Evolutionary conservation across 345 rosid species (phyloP).

Genomic region (Draba incana): DNA sequence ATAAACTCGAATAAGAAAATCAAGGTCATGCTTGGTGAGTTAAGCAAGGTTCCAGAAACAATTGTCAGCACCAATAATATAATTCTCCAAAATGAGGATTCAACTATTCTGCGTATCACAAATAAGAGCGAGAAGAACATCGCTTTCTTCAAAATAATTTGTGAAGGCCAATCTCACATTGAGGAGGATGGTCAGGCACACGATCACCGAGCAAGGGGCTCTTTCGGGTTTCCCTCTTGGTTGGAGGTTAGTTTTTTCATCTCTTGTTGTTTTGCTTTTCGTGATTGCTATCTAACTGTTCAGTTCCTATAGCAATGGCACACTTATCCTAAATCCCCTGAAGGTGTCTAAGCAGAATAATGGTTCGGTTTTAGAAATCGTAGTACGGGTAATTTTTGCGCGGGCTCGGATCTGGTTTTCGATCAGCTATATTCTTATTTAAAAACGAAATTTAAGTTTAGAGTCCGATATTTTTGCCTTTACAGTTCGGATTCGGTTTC

Average conservation of each 20-base stretch:
- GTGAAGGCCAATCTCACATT: conserved; percentile 64
- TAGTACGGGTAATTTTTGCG: too few species aligned
- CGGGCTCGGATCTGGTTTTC: too few species aligned
- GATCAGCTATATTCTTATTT: too few species aligned
- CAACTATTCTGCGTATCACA: conserved; percentile 59
- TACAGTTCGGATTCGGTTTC: too few species aligned
- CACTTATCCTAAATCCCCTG: neutral
- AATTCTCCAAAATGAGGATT: conserved; percentile 66
- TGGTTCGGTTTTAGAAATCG: too few species aligned
- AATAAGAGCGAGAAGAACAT: conserved; percentile 58
- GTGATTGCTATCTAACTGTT: neutral
- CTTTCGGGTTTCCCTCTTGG: conserved; percentile 76
- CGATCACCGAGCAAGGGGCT: conserved; percentile 62
- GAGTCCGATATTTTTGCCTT: too few species aligned
- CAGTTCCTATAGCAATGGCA: neutral
- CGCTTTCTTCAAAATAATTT: conserved; percentile 59
- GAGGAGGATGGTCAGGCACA: conserved; percentile 59
- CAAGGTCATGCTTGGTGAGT: conserved; percentile 52
- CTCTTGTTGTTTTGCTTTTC: neutral
- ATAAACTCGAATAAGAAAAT: conserved; percentile 59
- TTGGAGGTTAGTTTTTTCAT: conserved; percentile 59
- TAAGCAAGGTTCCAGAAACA: conserved; percentile 69
- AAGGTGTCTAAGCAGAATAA: neutral
- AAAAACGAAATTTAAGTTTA: too few species aligned
- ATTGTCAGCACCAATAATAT: conserved; percentile 66